A percentile compares a stretch with the other conserved stretches of the same genome.
phyloP scores from a whole-genome alignment of 2,329 filamentous ascomycete genomes.

The Diaporthe velutina region DNA sequence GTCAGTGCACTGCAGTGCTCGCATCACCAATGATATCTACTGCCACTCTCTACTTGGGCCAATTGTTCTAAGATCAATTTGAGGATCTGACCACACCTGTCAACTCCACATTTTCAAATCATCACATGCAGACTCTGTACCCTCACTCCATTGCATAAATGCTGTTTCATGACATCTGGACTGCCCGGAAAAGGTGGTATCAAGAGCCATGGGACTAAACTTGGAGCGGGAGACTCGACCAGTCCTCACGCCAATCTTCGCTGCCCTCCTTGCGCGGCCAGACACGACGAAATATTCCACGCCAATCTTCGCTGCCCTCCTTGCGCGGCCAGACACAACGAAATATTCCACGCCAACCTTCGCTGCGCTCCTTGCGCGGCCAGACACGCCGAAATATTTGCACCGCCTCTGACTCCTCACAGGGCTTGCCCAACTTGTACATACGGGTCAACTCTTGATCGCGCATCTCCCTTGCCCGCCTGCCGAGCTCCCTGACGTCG shows the following conservation, averaged over 20 bases:
- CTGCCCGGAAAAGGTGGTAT: too few relatives aligned
- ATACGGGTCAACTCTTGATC: not conserved
- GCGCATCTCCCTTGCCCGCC: slow-evolving; percentile 1
- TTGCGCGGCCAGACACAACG: slow-evolving; percentile 20
- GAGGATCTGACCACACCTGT: not conserved
- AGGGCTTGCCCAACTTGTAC: not conserved
- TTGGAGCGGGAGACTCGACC: slow-evolving; percentile 19
- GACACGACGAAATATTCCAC: not conserved
- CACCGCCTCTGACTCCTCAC: not conserved
- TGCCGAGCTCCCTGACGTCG: slow-evolving; percentile 20
- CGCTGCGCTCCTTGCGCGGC: slow-evolving; percentile 20
- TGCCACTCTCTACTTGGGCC: too few relatives aligned
- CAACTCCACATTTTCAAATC: not conserved
- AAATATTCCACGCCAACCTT: slow-evolving; percentile 26
- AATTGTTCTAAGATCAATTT: not conserved
- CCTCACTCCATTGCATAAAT: too few relatives aligned
- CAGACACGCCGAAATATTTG: slow-evolving; percentile 2
- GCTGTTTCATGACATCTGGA: too few relatives aligned
- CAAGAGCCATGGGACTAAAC: too few relatives aligned
- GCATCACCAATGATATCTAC: not conserved
- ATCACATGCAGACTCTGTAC: too few relatives aligned
- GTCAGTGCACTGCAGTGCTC: not conserved
- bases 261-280: slow-evolving; percentile 27
- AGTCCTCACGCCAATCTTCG: slow-evolving; percentile 32
- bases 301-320: slow-evolving; percentile 24